Conservation (phyloP, 2,329 filamentous ascomycete genomes). For the Chalara sp. region DNA sequence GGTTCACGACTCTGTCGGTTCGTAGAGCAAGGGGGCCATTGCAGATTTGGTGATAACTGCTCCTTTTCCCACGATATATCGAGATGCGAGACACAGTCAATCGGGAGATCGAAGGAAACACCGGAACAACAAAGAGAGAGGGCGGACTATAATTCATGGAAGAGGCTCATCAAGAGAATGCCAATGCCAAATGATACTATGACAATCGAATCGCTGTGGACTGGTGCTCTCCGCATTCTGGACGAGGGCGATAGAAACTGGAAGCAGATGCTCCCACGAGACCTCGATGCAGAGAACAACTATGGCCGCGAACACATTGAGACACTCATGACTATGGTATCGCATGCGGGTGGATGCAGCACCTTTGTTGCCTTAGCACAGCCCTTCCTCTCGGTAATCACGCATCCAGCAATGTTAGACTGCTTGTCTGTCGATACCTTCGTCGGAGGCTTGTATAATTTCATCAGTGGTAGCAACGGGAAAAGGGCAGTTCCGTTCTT, state of each 20-base stretch:
- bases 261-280: slow-evolving; percentile 11
- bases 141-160: slow-evolving; percentile 9
- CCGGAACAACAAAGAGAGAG: slow-evolving; percentile 6
- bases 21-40: slow-evolving; percentile 5
- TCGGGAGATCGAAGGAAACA: slow-evolving; percentile 8
- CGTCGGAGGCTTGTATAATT: slow-evolving; percentile 29
- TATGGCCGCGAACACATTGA: slow-evolving; percentile 15
- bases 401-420: slow-evolving; percentile 27
- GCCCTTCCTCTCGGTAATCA: slow-evolving; percentile 24
- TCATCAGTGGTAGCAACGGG: slow-evolving; percentile 27
- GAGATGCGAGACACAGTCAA: neutral
- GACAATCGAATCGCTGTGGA: slow-evolving; percentile 7
- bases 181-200: slow-evolving; percentile 7
- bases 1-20: slow-evolving; percentile 4
- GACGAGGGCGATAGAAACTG: slow-evolving; percentile 9
- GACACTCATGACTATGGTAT: slow-evolving; percentile 12
- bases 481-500: slow-evolving; percentile 27
- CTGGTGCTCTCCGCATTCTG: slow-evolving; percentile 9
- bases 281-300: slow-evolving; percentile 6
- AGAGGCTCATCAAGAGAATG: slow-evolving; percentile 7
- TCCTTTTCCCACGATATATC: slow-evolving; percentile 9
- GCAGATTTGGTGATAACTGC: slow-evolving; percentile 4
- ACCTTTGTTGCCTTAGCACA: slow-evolving; percentile 15
- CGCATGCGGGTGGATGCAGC: slow-evolving; percentile 4
- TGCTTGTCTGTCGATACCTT: slow-evolving; percentile 29